Percentiles rank a stretch among this genome's conserved stretches.
phyloP scores from a whole-genome alignment of 2,329 filamentous ascomycete genomes.

The Ophiostoma tasmaniense region DNA sequence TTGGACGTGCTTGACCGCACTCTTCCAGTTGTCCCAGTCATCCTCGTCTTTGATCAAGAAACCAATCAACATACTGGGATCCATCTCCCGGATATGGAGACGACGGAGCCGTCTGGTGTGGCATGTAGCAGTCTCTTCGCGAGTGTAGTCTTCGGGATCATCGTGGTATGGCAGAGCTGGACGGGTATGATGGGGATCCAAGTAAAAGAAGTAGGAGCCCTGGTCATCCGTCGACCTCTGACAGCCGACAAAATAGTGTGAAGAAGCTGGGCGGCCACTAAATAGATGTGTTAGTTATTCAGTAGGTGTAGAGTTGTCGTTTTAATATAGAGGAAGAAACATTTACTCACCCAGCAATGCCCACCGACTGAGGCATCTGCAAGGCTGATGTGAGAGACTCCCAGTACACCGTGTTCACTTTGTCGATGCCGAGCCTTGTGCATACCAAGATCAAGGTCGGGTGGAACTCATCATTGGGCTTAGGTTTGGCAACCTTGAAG shows the following conservation, averaged over 20 bases:
- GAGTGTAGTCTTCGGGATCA: slow-evolving; percentile 49
- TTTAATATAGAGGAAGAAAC: neutral
- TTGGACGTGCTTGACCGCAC: slow-evolving; percentile 62
- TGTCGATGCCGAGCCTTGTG: slow-evolving; percentile 83
- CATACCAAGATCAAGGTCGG: slow-evolving; percentile 86
- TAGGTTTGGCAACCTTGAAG: slow-evolving; percentile 63
- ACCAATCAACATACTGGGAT: slow-evolving; percentile 94
- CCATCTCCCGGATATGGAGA: slow-evolving; percentile 84
- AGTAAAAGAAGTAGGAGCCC: slow-evolving; percentile 78
- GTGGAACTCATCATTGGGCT: slow-evolving; percentile 55
- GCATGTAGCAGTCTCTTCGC: slow-evolving; percentile 70
- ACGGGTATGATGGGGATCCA: slow-evolving; percentile 86
- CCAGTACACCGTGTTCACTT: slow-evolving; percentile 91
- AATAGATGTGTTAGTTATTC: slow-evolving; percentile 8
- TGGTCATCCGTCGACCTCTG: slow-evolving; percentile 31
- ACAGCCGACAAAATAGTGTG: slow-evolving; percentile 54
- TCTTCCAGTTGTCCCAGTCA: slow-evolving; percentile 79
- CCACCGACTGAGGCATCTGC: slow-evolving; percentile 85
- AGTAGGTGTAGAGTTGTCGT: no score
- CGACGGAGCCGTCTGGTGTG: slow-evolving; percentile 79
- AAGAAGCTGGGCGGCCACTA: slow-evolving; percentile 85
- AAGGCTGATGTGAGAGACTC: slow-evolving; percentile 79
- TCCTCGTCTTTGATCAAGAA: slow-evolving; percentile 76
- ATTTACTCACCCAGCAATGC: slow-evolving; percentile 73
- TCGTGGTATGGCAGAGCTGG: slow-evolving; percentile 60